Conservation (phyloP, 192 early-diverging fungal genomes). For the Podochytrium sp. region DNA sequence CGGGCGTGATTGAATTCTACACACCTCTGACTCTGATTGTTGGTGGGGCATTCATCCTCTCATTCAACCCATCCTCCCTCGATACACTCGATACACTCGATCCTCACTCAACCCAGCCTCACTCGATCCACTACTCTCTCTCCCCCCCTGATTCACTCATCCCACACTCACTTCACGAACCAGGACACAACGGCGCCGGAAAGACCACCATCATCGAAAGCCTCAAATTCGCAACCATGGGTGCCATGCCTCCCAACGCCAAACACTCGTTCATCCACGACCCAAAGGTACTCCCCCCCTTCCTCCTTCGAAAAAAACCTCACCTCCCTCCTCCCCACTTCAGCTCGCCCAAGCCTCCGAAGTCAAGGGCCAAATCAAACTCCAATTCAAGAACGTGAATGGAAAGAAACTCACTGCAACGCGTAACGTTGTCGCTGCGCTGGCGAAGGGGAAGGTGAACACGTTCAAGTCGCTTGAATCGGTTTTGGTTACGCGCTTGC, state of each 20-base stretch:
- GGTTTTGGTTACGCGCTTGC: constrained; percentile 39
- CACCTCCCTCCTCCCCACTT: not conserved
- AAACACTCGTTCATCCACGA: constrained; percentile 95
- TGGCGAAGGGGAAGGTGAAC: constrained; percentile 58
- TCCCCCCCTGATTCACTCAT: constrained; percentile 83
- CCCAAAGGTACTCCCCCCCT: constrained; percentile 66
- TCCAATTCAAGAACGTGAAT: constrained; percentile 81
- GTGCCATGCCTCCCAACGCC: constrained; percentile 85
- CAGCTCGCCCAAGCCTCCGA: constrained; percentile 74
- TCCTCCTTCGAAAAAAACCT: not conserved
- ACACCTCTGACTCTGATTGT: constrained; percentile 93
- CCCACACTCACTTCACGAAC: constrained; percentile 92
- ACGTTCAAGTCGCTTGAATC: constrained; percentile 84
- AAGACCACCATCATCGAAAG: constrained; percentile 99
- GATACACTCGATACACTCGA: no score
- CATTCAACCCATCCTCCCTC: no score
- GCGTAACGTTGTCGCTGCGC: constrained; percentile 75
- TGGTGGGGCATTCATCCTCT: no score
- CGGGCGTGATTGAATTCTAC: constrained; percentile 80
- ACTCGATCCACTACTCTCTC: no score
- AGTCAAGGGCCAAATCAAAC: constrained; percentile 89
- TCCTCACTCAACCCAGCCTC: no score
- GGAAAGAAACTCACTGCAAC: constrained; percentile 73
- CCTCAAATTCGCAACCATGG: constrained; percentile 93
- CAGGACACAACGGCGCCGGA: constrained; percentile 88